Conservation (phyloP, 2,329 filamentous ascomycete species). For the Trichoderma koningii region DNA sequence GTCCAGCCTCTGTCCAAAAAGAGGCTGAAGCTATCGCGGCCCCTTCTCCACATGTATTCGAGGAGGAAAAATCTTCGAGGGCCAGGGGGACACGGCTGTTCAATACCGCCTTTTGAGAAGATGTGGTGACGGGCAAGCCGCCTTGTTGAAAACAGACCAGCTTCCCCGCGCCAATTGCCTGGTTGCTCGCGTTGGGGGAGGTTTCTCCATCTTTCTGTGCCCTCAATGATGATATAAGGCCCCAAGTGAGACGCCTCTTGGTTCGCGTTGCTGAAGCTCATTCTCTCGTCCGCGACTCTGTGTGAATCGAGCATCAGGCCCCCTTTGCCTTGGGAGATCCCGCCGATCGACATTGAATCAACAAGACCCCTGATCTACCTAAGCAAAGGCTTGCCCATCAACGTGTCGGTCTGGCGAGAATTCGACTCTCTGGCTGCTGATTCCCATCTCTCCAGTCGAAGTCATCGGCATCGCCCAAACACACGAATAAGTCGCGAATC, state of each 20-base stretch:
- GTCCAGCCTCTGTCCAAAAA: not conserved
- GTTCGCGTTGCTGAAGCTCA: not conserved
- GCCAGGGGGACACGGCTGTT: constrained; percentile 11
- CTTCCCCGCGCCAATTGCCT: constrained; percentile 25
- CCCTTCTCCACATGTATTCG: constrained; percentile 1
- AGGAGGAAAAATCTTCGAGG: not conserved
- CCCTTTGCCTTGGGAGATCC: not conserved
- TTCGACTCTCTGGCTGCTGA: not conserved
- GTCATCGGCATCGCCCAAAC: not conserved
- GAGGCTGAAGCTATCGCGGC: constrained; percentile 2
- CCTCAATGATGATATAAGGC: constrained; percentile 17
- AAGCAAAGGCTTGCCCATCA: not conserved
- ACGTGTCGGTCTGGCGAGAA: not conserved
- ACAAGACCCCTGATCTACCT: not conserved
- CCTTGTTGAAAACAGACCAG: constrained; percentile 20
- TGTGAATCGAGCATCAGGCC: not conserved
- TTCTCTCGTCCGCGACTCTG: constrained; percentile 1
- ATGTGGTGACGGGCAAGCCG: constrained; percentile 8
- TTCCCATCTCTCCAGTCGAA: not conserved
- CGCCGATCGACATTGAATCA: not conserved
- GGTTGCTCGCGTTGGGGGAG: constrained; percentile 21
- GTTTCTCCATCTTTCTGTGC: constrained; percentile 22
- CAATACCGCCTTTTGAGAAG: constrained; percentile 27
- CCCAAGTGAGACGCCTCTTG: constrained; percentile 18
- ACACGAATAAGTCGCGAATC: not conserved